Base-by-base conservation (phyloP, 495 filamentous ascomycete species). In the Penicillium antarcticum region DNA sequence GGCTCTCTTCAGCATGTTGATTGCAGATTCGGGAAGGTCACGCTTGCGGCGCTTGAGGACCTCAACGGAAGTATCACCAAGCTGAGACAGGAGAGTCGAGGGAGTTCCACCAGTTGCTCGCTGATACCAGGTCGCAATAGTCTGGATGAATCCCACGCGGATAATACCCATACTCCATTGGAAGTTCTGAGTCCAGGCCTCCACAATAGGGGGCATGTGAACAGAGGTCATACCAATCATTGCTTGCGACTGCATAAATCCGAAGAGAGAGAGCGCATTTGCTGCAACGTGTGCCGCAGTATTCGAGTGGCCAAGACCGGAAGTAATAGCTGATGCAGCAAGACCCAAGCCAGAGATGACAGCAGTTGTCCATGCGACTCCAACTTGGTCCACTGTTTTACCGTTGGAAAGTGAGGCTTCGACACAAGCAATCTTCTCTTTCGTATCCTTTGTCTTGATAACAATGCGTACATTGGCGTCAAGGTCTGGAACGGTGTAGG, bases 91-190 rank as follows among this genome's bases (percentile, higher is more conserved):
- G 35, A 95, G 74, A 23, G 85, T 89, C 11, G 91, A 86, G 11
- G 94, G 88, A 18, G 81, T 88, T 46, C 94, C 94, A 31, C 94
- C 94, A 4, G 94, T 98, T 11, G 94, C 77, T 24, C 91, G 87
- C 69, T 96, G 94, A 67, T 97, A 98, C 94, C 94, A 98, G 26
- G 90, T 95, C 46, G 89, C 84, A 53, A 97, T 89, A 26, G 76
- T 73, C 66, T 98, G 89, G 63, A 97, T 79, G 70, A 97, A 98
- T 36, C 77, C 76, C 50, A 98, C 80, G 45, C 81, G 80, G 62
- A 98, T 95, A 62, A 98, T 92, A 60, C 94, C 94, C 90, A 98
- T 95, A 66, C 85, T 92, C 94, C 94, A 98, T 68, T 92, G 86
- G 76, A 97, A 97, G 63, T 97, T 94, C 75, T 97, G 92, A 1